Evolutionary conservation across 768 basidiomycete genomes (phyloP).

Genomic region (Hemileccinum rubropunctum): DNA sequence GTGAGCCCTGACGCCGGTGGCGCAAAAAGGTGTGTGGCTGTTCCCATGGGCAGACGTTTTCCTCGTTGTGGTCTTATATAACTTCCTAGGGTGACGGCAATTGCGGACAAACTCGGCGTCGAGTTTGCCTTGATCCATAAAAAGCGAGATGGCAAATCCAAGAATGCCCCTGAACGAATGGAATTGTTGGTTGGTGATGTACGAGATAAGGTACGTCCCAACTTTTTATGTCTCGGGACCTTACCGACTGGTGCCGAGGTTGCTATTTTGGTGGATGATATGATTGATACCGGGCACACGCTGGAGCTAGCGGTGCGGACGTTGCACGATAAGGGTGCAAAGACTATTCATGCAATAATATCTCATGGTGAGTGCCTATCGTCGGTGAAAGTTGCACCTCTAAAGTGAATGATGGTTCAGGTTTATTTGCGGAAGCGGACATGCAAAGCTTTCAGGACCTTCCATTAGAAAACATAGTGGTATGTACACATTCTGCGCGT

Average conservation of each 20-base stretch:
- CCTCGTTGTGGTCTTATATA: slow-evolving; percentile 5
- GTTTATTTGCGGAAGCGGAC: slow-evolving; percentile 75
- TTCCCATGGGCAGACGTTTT: neutral
- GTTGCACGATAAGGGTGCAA: slow-evolving; percentile 88
- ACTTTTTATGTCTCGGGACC: neutral
- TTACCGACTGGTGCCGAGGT: slow-evolving; percentile 44
- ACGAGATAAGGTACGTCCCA: slow-evolving; percentile 64
- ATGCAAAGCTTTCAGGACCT: slow-evolving; percentile 65
- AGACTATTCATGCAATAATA: slow-evolving; percentile 80
- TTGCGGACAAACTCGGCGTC: slow-evolving; percentile 92
- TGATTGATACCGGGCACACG: slow-evolving; percentile 96
- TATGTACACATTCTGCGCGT: slow-evolving; percentile 33
- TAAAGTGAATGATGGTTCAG: slow-evolving; percentile 35
- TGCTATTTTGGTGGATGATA: slow-evolving; percentile 96
- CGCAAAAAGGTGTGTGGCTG: slow-evolving; percentile 83
- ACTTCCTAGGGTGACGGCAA: slow-evolving; percentile 75
- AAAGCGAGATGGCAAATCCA: slow-evolving; percentile 70
- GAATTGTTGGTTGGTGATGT: slow-evolving; percentile 96
- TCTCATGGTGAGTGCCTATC: slow-evolving; percentile 70
- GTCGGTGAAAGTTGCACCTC: slow-evolving; percentile 5
- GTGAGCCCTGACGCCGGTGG: slow-evolving; percentile 98
- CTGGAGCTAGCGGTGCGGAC: slow-evolving; percentile 79
- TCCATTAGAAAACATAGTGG: slow-evolving; percentile 84
- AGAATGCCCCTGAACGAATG: slow-evolving; percentile 74
- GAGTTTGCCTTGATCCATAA: slow-evolving; percentile 97